Percentiles rank a stretch among this genome's conserved stretches.
These are phyloP conservation scores for Torulaspora delbrueckii DNA, from an alignment of 805 yeast species.

Conservation along the genomic window DNA sequence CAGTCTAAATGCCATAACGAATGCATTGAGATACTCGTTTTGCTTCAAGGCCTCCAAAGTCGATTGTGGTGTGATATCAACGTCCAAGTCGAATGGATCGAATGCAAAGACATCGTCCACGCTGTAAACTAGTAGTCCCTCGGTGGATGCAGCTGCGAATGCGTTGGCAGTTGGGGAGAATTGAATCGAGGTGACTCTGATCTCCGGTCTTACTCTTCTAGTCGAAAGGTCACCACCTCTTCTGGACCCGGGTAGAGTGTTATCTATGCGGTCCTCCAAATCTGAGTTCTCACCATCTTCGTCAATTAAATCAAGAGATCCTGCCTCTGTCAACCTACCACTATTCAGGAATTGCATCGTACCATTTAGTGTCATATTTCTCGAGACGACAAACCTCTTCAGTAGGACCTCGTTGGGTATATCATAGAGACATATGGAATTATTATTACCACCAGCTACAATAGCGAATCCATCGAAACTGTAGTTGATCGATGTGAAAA, in stretches of 20 bases:
- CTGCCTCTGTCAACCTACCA: constrained; percentile 79
- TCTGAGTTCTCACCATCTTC: constrained; percentile 83
- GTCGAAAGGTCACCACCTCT: constrained; percentile 74
- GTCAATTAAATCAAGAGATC: constrained; percentile 76
- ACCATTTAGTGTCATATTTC: constrained; percentile 88
- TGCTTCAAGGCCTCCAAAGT: constrained; percentile 57
- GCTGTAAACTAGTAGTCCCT: constrained; percentile 79
- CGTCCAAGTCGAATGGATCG: constrained; percentile 92
- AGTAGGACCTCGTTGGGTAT: constrained; percentile 80
- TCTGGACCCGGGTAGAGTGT: constrained; percentile 77
- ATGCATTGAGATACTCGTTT: constrained; percentile 59
- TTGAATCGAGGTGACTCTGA: constrained; percentile 70
- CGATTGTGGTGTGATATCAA: constrained; percentile 83
- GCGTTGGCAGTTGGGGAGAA: constrained; percentile 89
- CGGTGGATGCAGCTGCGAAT: constrained; percentile 94
- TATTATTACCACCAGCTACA: constrained; percentile 91
- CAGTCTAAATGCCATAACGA: constrained; percentile 89
- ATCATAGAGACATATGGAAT: constrained; percentile 87
- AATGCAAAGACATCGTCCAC: constrained; percentile 70
- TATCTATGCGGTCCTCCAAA: constrained; percentile 72
- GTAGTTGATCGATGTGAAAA: constrained; percentile 74
- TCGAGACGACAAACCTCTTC: constrained; percentile 76
- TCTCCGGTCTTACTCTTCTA: constrained; percentile 70
- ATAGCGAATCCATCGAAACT: constrained; percentile 85
- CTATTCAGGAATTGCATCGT: constrained; percentile 76